Evolutionary conservation across 805 yeast genomes (phyloP), one percentile per base, ranked within the genome.

Genomic region (Kodamaea kaohsiungensis): DNA sequence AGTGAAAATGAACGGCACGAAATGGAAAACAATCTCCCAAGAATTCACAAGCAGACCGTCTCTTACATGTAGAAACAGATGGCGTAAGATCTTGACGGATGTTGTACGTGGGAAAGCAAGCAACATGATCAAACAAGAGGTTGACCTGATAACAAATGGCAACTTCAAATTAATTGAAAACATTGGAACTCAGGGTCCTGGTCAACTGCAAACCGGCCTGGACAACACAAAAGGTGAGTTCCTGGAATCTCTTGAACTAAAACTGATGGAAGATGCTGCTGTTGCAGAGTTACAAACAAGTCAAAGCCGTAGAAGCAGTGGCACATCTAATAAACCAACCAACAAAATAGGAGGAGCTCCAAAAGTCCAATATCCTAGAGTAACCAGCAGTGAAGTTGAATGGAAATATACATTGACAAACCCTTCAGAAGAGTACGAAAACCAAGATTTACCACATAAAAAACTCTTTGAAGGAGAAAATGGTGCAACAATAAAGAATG

Each of bases 21-120:
- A 88, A 65, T 92, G 98, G 98, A 81, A 95, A 61, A 83, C 87
- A 1, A 88, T 92, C 1, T 84, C 96, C 1, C 64, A 71, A 43
- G 86, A 83, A 48, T 82, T 92, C 78, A 79, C 81, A 42, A 87
- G 92, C 46, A 75, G 98, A 53, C 96, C 98, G 4, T 86, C 95
- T 57, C 78, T 92, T 54, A 90, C 96, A 0, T 91, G 97, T 67
- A 77, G 98, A 57, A 92, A 92, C 70, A 78, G 97, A 57, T 92
- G 97, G 97, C 80, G 97, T 61, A 91, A 89, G 64, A 81, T 90
- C 35, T 87, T 88, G 54, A 87, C 92, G 1, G 85, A 84, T 59
- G 90, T 88, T 40, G 89, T 85, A 3, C 71, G 89, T 65, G 86
- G 86, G 33, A 79, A 81, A 59, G 91, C 92, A 0, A 67, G 76